Base-by-base conservation (phyloP, 768 basidiomycete species). In the Neoboletus brunneissimus region DNA sequence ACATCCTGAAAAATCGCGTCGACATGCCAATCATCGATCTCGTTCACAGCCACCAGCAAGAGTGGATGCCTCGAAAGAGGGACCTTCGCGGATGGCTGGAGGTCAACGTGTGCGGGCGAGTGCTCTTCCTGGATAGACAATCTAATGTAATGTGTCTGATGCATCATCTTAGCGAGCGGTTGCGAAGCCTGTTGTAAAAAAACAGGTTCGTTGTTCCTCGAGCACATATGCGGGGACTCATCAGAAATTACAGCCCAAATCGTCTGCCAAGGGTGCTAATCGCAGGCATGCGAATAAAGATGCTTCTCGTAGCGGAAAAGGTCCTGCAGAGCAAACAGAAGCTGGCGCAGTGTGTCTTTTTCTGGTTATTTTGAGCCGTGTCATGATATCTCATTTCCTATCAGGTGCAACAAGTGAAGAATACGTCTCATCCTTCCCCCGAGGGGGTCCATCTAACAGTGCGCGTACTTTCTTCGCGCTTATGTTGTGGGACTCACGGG, bases 401-500 rank as follows among this genome's bases (percentile, higher is more conserved):
- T n/a, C 18, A 38, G 38, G 18, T 9, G 4, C 38, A n/a, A 38
- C 38, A 38, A 38, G 38, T 4, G 10, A 38, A n/a, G 18, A n/a
- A 38, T 38, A 4, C 9, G n/a, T 38, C 38, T 11, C 4, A n/a
- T 4, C n/a, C 38, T 4, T 38, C 38, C 1, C 9, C 18, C 2
- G 10, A 4, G 9, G n/a, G 38, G 10, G 37, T 37, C 37, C 18
- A 37, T 9, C 18, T 37, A 37, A 37, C 37, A 18, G 37, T 18
- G 18, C 18, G 37, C 3, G 0, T 4, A 4, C 0, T 37, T 43
- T 10, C 4, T 23, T 16, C 25, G 0, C 1, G 4, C 0, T 43
- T 23, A 10, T 4, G 2, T 10, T 5, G 32, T 43, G 10, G 5
- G 0, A 25, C 23, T 43, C 42, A 25, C 13, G 16, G 8, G n/a